Base-by-base conservation (phyloP, 148 eudicot species). In the Arctostaphylos glauca region DNA sequence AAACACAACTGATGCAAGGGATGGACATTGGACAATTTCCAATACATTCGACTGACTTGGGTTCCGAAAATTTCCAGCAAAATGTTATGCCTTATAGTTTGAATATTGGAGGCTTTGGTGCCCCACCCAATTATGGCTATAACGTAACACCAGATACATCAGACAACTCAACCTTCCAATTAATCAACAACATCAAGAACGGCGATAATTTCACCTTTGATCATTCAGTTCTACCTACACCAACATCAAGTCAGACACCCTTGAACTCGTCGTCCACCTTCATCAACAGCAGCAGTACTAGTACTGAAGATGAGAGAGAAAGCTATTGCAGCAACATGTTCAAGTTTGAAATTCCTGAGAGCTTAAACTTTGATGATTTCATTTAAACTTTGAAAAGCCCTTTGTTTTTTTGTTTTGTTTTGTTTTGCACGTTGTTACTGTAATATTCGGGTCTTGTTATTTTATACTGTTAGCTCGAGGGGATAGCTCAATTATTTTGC, bases 261-360 rank as follows among this genome's bases (percentile, higher is more conserved):
- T 84, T 90, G 82, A 85, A 90, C 81, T 93, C 96, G 21, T 89
- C 81, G 43, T 89, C 96, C 1, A 87, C 88, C 2, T 84, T 86
- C 75, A 56, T 90, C 80, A 86, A 84, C 85, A 81, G 86, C 49
- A 84, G 85, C 64, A 86, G 86, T 5, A 64, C 15, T 9, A 47
- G 54, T 18, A 87, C 88, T 0, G 98, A 96, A 77, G 94, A 94
- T 47, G 98, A 93, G 79, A 88, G 83, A 41, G 98, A 94, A 15
- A 90, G 93, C 84, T 91, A 90, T 76, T 88, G 92, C 85, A 92
- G 93, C 88, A 87, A 86, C 81, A 80, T 93, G 86, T 82, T 92
- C 72, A 93, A 91, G 81, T 92, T 87, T 84, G 95, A 92, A 77
- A 88, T 91, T 18, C 87, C 90, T 41, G 91, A 93, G 77, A 48